phyloP scores from a whole-genome alignment of 2,329 filamentous ascomycete genomes.

The Verticillium nubilum region DNA sequence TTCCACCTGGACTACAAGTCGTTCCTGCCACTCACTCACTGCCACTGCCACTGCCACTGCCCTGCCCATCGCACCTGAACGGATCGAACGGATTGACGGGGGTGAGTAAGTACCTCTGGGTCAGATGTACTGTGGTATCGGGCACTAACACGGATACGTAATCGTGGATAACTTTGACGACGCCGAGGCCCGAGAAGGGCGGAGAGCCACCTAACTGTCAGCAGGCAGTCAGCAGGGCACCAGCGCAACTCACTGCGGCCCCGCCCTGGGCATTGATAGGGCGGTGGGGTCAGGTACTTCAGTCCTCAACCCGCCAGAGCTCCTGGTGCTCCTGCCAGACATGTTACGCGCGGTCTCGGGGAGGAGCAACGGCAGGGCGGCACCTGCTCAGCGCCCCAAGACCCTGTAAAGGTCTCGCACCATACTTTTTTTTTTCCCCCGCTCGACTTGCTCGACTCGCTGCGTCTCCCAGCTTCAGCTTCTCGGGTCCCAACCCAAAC shows the following conservation, averaged over 20 bases:
- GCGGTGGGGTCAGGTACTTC: neutral
- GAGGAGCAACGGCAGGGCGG: neutral
- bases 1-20: too few relatives aligned
- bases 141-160: neutral
- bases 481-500: neutral
- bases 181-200: neutral
- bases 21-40: too few relatives aligned
- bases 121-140: neutral
- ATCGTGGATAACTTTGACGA: neutral
- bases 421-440: neutral
- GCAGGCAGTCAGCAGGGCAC: neutral
- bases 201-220: neutral
- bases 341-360: neutral
- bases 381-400: neutral
- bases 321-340: neutral
- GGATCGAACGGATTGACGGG: neutral
- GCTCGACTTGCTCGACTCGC: neutral
- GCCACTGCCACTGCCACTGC: too few relatives aligned
- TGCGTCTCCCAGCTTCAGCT: neutral
- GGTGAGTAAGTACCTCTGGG: too few relatives aligned
- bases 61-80: too few relatives aligned
- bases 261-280: neutral
- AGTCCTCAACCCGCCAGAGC: neutral
- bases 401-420: neutral
- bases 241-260: too few relatives aligned